Evolutionary conservation across 1,284 basidiomycete species (phyloP).

Genomic region (Agaricales sp.): DNA sequence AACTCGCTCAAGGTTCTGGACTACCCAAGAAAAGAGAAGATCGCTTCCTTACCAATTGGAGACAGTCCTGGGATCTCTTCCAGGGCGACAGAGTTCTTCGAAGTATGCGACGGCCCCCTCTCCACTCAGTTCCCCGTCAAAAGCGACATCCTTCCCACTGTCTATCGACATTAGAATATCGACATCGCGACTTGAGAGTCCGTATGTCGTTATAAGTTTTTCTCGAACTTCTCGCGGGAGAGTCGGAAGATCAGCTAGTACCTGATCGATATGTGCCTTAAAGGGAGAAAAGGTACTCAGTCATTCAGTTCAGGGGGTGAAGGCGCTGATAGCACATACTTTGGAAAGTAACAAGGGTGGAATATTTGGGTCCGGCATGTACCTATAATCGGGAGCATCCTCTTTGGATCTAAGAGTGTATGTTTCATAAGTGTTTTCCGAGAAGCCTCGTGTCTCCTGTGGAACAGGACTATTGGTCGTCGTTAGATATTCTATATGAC

Average conservation of each 20-base stretch:
- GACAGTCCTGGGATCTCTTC: slow-evolving; percentile 57
- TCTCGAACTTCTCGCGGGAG: slow-evolving; percentile 61
- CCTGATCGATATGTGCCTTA: slow-evolving; percentile 50
- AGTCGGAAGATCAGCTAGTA: slow-evolving; percentile 61
- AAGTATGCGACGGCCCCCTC: slow-evolving; percentile 63
- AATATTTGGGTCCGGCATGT: slow-evolving; percentile 96
- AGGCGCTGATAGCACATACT: slow-evolving; percentile 24
- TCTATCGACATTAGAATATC: slow-evolving; percentile 75
- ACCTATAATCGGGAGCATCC: slow-evolving; percentile 91
- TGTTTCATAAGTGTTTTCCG: slow-evolving; percentile 77
- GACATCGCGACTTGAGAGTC: slow-evolving; percentile 52
- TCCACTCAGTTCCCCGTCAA: slow-evolving; percentile 43
- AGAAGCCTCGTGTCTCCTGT: slow-evolving; percentile 90
- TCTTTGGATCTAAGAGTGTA: slow-evolving; percentile 84
- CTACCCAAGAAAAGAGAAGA: slow-evolving; percentile 1
- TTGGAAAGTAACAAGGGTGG: slow-evolving; percentile 64
- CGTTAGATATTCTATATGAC: slow-evolving; percentile 58
- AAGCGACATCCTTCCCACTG: slow-evolving; percentile 46
- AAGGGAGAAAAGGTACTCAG: slow-evolving; percentile 3
- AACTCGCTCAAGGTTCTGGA: slow-evolving; percentile 2
- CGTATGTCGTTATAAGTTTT: slow-evolving; percentile 40
- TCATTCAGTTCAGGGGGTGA: neutral
- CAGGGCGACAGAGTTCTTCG: slow-evolving; percentile 46
- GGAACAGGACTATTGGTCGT: slow-evolving; percentile 27
- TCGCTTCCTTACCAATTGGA: slow-evolving; percentile 68